phyloP scores from a whole-genome alignment of 202 grass and related monocot genomes.

The Elaeis oleifera region DNA sequence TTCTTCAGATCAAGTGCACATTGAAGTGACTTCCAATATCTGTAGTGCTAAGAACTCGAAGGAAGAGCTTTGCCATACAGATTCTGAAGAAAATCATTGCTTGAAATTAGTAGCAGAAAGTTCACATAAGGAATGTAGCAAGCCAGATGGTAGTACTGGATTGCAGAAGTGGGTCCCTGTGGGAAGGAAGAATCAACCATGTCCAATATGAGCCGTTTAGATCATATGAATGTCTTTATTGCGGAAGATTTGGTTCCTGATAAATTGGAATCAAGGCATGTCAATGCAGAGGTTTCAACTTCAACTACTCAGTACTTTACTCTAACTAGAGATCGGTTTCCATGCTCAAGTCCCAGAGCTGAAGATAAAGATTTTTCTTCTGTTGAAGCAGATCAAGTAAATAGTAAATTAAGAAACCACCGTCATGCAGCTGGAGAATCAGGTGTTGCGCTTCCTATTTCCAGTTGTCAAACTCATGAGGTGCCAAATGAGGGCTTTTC shows the following conservation, averaged over 20 bases:
- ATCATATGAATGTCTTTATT: conserved; percentile 5
- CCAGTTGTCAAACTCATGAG: too few species aligned
- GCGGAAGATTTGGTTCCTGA: conserved; percentile 20
- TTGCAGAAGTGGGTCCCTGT: conserved; percentile 53
- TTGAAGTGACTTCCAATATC: conserved; percentile 14
- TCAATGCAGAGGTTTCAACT: not conserved
- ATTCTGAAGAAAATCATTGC: conserved; percentile 23
- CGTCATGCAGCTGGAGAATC: too few species aligned
- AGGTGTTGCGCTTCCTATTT: too few species aligned
- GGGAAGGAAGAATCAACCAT: conserved; percentile 23
- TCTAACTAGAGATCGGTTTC: conserved; percentile 6
- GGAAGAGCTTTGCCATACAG: conserved; percentile 17
- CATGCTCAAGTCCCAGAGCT: not conserved
- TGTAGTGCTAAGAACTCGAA: conserved; percentile 1
- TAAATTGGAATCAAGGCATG: conserved; percentile 12
- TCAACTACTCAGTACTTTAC: conserved; percentile 9
- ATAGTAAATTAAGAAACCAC: too few species aligned
- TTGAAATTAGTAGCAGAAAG: conserved; percentile 21
- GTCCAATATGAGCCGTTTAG: conserved; percentile 18
- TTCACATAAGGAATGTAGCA: conserved; percentile 30
- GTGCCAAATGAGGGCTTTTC: too few species aligned
- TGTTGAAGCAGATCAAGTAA: too few species aligned
- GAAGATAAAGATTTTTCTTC: conserved; percentile 1
- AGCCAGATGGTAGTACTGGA: conserved; percentile 21
- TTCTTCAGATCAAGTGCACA: conserved; percentile 13